Conservation (phyloP, 257 asterid genomes). For the Avicennia marina region DNA sequence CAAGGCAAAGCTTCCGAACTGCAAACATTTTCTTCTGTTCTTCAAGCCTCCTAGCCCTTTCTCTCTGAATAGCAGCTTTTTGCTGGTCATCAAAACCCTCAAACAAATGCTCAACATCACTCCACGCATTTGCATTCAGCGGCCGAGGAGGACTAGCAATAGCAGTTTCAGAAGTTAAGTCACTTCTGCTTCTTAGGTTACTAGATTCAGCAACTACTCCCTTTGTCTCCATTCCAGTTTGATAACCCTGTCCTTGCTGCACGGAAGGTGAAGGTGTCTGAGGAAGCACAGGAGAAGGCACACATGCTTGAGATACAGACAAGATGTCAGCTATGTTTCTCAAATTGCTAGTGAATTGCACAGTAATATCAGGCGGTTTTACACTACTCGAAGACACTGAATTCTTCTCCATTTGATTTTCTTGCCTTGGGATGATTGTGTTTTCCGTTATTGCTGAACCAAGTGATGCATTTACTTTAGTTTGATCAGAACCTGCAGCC, state of each 20-base stretch:
- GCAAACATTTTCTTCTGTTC: conserved; percentile 93
- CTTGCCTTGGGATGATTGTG: conserved; percentile 42
- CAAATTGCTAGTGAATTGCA: conserved; percentile 66
- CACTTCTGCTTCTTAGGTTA: conserved; percentile 34
- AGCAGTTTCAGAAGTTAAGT: conserved; percentile 40
- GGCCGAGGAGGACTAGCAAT: conserved; percentile 53
- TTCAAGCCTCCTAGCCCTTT: conserved; percentile 87
- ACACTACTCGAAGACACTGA: conserved; percentile 24
- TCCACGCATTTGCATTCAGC: conserved; percentile 67
- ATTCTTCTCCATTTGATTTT: conserved; percentile 46
- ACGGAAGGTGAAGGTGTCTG: conserved; percentile 35
- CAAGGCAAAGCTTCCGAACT: conserved; percentile 82
- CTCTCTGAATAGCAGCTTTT: conserved; percentile 87
- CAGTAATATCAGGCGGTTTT: conserved; percentile 72
- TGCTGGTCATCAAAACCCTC: conserved; percentile 87
- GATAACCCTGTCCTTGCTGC: conserved; percentile 33
- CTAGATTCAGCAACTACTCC: conserved; percentile 36
- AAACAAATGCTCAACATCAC: conserved; percentile 78
- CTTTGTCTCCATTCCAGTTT: conserved; percentile 38
- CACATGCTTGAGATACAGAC: conserved; percentile 65
- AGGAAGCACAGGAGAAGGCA: conserved; percentile 33
- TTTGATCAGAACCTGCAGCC: conserved; percentile 42
- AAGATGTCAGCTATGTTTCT: conserved; percentile 67
- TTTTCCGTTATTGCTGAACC: conserved; percentile 26
- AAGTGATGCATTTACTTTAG: conserved; percentile 35